Evolutionary conservation across 2,329 filamentous ascomycete species (phyloP).

Genomic region (Diplodia intermedia): DNA sequence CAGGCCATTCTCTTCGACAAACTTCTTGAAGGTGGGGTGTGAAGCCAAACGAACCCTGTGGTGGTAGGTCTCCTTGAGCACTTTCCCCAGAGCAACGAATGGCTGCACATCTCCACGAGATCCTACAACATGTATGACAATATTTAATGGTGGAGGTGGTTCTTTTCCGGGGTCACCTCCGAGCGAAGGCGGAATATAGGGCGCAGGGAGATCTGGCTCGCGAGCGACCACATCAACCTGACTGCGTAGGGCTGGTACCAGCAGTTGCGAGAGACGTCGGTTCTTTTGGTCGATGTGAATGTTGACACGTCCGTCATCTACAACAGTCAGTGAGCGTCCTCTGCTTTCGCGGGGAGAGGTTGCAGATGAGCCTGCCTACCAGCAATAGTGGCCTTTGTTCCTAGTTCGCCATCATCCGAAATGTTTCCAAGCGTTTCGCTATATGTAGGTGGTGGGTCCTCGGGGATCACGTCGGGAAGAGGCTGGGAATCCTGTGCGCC

Average conservation of each 20-base stretch:
- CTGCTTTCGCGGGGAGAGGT: neutral
- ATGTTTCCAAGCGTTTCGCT: constrained; percentile 51
- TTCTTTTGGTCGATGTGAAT: constrained; percentile 51
- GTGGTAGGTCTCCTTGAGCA: constrained; percentile 56
- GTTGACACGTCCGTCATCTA: constrained; percentile 50
- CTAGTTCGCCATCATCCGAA: constrained; percentile 46
- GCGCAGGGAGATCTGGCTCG: constrained; percentile 65
- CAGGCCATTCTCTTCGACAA: constrained; percentile 57
- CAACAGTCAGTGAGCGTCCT: neutral
- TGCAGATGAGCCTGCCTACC: constrained; percentile 11
- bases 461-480: neutral
- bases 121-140: constrained; percentile 58
- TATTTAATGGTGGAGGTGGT: constrained; percentile 56
- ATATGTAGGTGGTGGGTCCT: constrained; percentile 48
- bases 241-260: constrained; percentile 48
- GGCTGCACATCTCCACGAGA: constrained; percentile 60
- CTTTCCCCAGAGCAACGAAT: constrained; percentile 58
- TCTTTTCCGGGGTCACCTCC: constrained; percentile 67
- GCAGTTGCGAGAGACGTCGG: constrained; percentile 46
- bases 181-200: constrained; percentile 76
- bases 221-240: constrained; percentile 51
- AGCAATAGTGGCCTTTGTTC: constrained; percentile 58
- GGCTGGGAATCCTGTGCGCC: neutral
- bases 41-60: constrained; percentile 58
- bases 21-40: constrained; percentile 57